Percentiles rank a stretch among this genome's conserved stretches.
Evolutionary conservation across 176 grass and related monocot species (phyloP).

Genomic region (Cenchrus purpureus): DNA sequence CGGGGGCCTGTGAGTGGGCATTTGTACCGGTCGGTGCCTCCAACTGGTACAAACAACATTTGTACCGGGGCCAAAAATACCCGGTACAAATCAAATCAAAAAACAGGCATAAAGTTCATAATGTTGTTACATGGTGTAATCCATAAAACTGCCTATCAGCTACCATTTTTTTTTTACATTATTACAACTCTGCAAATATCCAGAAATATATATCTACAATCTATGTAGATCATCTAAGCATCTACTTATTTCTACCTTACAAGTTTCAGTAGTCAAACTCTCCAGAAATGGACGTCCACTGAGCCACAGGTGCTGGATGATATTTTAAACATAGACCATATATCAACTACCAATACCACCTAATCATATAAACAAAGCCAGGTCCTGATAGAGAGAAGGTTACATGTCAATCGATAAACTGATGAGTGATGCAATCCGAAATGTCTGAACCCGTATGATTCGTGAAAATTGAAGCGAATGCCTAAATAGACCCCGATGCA

Average conservation of each 20-base stretch:
- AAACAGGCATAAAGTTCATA: too few species aligned
- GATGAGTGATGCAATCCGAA: slow-evolving; percentile 17
- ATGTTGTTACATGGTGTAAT: too few species aligned
- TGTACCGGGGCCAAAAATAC: too few species aligned
- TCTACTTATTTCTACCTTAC: neutral
- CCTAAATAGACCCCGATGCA: neutral
- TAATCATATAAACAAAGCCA: neutral
- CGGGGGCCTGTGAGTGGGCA: too few species aligned
- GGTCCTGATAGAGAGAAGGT: slow-evolving; percentile 5
- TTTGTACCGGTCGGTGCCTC: too few species aligned
- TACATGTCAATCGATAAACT: neutral
- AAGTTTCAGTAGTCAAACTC: slow-evolving; percentile 14
- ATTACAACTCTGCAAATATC: slow-evolving; percentile 16
- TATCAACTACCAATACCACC: slow-evolving; percentile 11
- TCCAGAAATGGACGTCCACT: neutral
- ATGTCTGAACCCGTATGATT: neutral
- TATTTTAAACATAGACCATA: slow-evolving; percentile 3
- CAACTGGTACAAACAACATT: too few species aligned
- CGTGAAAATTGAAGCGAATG: neutral
- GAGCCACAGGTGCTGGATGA: neutral
- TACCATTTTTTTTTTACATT: neutral
- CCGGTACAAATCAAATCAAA: too few species aligned
- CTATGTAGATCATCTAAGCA: slow-evolving; percentile 18
- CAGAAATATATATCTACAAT: neutral
- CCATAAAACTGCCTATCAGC: neutral